Base-by-base conservation (phyloP, 2,329 filamentous ascomycete genomes). In the Phyllosticta capitalensis region DNA sequence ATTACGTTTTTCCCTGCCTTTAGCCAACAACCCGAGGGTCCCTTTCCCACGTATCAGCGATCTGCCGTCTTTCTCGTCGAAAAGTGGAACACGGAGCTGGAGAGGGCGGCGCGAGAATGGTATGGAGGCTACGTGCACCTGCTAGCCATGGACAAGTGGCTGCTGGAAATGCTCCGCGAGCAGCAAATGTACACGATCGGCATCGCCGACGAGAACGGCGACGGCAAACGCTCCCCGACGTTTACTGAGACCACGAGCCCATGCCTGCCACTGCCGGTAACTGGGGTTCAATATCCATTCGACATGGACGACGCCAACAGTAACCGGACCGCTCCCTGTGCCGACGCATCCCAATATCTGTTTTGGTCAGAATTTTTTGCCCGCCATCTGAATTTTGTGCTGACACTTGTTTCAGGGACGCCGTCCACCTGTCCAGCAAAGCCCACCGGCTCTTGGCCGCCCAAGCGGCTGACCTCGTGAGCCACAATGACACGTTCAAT, bases 1-100 rank as follows among this genome's bases (percentile, higher is more conserved):
- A 64, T 71, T 33, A 71, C 69, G 19, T 73, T 73, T 60, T 61
- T 73, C 49, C 72, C 71, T 55, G 65, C 64, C 54, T 72, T 71
- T 59, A 65, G 68, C 38, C 61, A 58, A 52, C 66, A 61, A 60
- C 65, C 49, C 52, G 61, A 59, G 63, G 38, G 38, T n/a, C 61
- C 45, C 61, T 72, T 71, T 51, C 70, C 71, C 14, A 64, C 69
- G 55, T 62, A 64, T 52, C 71, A 74, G 58, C 71, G 72, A 59
- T 64, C 67, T 54, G 61, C 67, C 28, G 65, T 72, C 5, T 71
- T 69, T 56, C 56, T 74, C 50, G 68, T 64, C 65, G 58, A 64
- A 14, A 71, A 71, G 61, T 74, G 71, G 71, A 73, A 74, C 62
- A 66, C 62, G 22, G 67, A 64, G 24, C 63, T 74, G 62, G 63